Conservation (phyloP, 2,329 filamentous ascomycete genomes). For the Cryphonectria parasitica region DNA sequence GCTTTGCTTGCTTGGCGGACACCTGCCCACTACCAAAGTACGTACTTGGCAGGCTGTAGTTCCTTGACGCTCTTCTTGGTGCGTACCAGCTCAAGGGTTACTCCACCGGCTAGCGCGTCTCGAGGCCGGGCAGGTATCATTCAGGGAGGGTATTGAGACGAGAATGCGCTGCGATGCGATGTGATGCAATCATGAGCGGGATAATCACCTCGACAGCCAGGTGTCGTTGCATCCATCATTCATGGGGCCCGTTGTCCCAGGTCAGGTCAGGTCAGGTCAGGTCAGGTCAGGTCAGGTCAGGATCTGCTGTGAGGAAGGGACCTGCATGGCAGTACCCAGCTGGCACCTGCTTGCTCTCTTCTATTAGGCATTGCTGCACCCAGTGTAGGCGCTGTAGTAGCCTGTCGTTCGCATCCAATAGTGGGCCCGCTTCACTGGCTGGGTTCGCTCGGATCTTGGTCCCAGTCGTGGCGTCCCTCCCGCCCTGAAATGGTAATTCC, state of each 20-base stretch:
- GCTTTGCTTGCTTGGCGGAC: neutral
- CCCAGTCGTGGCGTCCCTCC: neutral
- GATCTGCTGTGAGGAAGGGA: too few relatives aligned
- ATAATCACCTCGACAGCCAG: slow-evolving; percentile 1
- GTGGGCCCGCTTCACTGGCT: neutral
- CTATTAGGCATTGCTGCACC: neutral
- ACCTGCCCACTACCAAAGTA: neutral
- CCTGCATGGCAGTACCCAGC: too few relatives aligned
- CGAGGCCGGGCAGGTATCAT: neutral
- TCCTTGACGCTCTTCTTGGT: neutral
- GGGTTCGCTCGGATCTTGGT: too few relatives aligned
- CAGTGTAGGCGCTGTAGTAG: neutral
- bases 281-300: neutral
- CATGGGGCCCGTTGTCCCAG: neutral
- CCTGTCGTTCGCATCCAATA: too few relatives aligned
- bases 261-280: too few relatives aligned
- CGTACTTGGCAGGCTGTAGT: too few relatives aligned
- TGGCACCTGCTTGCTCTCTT: too few relatives aligned
- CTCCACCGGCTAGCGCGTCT: neutral
- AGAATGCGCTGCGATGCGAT: neutral
- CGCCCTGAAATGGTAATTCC: neutral
- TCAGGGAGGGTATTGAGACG: neutral
- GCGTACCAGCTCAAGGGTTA: neutral
- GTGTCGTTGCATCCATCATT: neutral
- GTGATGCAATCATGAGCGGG: neutral